Percentiles rank a stretch among this genome's conserved stretches.
These are phyloP conservation scores for Xanthoceras sorbifolium DNA, from an alignment of 345 rosid species.

Conservation along the genomic window DNA sequence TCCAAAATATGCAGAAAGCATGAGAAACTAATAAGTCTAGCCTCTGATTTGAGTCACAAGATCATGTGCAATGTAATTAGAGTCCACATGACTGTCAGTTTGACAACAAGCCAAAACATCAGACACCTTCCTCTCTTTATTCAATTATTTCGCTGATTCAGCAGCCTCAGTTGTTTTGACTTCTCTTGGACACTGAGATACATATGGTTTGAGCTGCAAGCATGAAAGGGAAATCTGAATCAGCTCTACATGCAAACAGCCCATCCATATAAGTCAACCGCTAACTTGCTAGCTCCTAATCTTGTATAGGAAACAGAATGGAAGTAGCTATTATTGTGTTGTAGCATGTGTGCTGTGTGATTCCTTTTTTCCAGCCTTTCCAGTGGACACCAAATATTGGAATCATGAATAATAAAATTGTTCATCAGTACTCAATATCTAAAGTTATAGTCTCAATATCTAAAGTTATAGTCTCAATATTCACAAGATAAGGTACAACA, in stretches of 20 bases:
- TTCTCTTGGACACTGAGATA: slow-evolving; percentile 50
- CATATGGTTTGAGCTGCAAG: slow-evolving; percentile 67
- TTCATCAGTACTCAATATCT: neutral
- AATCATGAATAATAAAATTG: neutral
- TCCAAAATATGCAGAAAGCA: neutral
- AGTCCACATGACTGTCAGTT: neutral
- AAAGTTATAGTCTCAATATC: neutral
- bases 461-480: neutral
- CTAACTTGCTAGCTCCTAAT: slow-evolving; percentile 7
- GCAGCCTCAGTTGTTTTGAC: slow-evolving; percentile 46
- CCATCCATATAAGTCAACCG: neutral
- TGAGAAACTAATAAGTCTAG: neutral
- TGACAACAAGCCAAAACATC: neutral
- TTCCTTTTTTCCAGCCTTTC: neutral
- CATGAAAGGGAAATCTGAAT: slow-evolving; percentile 6
- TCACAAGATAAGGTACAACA: too few relatives aligned
- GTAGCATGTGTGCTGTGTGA: neutral
- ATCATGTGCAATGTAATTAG: neutral
- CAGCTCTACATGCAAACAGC: slow-evolving; percentile 8
- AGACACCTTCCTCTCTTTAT: neutral
- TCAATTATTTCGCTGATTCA: slow-evolving; percentile 36
- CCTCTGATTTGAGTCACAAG: neutral
- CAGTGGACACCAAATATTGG: neutral
- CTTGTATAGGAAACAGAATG: neutral
- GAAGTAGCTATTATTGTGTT: neutral